A percentile compares a stretch with the other conserved stretches of the same genome.
These are phyloP conservation scores for Penicillium corylophilum DNA, from an alignment of 2,329 filamentous ascomycete species.

Conservation along the genomic window DNA sequence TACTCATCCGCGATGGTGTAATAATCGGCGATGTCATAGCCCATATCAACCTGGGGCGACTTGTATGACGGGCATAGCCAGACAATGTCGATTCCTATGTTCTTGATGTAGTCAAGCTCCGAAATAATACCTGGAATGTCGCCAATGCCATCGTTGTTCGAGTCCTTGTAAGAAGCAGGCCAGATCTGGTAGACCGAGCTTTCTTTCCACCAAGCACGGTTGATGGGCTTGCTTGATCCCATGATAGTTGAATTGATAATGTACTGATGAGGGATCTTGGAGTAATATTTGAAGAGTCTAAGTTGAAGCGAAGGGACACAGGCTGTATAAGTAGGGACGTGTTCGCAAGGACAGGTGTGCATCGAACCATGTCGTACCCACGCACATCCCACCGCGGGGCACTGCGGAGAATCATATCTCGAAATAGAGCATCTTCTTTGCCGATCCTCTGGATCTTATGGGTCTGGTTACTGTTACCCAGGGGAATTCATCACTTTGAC, in stretches of 20 bases:
- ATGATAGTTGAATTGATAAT: not conserved
- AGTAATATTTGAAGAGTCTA: not conserved
- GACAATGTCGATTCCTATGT: conserved; percentile 62
- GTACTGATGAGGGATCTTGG: not conserved
- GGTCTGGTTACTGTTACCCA: not conserved
- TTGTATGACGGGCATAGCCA: conserved; percentile 56
- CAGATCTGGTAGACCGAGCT: conserved; percentile 60
- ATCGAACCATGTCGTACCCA: conserved; percentile 14
- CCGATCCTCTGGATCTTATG: conserved; percentile 1
- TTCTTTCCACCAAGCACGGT: conserved; percentile 58
- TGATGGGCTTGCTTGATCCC: conserved; percentile 14
- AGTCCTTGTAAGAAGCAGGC: conserved; percentile 58
- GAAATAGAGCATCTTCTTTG: conserved; percentile 8
- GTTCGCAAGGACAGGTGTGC: conserved; percentile 7
- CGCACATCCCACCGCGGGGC: conserved; percentile 23
- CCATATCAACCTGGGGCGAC: conserved; percentile 55
- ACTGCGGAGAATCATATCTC: conserved; percentile 20
- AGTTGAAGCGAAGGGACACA: not conserved
- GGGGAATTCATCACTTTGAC: not conserved
- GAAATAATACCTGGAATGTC: conserved; percentile 65
- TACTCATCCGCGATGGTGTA: conserved; percentile 64
- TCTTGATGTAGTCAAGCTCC: conserved; percentile 63
- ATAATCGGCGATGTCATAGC: conserved; percentile 60
- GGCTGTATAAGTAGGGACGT: conserved; percentile 1
- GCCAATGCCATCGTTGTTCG: conserved; percentile 56